Base-by-base conservation (phyloP, 2,329 filamentous ascomycete genomes). In the Samsoniella hepiali region DNA sequence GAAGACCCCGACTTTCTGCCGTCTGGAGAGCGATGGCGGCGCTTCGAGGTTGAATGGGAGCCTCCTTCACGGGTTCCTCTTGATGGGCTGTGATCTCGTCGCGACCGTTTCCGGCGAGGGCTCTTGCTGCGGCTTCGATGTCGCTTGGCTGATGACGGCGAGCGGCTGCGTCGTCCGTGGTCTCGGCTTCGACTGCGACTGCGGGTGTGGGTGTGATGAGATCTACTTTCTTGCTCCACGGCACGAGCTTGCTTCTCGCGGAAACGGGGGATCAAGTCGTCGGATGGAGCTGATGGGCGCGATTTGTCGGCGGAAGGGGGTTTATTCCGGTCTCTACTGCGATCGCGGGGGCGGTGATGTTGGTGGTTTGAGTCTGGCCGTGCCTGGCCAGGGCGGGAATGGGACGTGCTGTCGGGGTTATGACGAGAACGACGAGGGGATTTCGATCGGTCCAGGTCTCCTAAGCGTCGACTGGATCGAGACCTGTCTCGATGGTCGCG, bases 111-210 rank as follows among this genome's bases (percentile, higher is more conserved):
- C 32, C 76, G 73, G 57, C 74, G 75, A 38, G 74, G 69, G 2
- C 79, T 75, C n/a, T 70, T 76, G 55, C 77, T 81, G 58, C 74
- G 74, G 63, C 75, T 81, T 63, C 79, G 74, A 55, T 75, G 73
- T 58, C 79, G 74, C 67, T 81, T 81, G 42, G 74, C 66, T 6
- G 77, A 75, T 31, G 75, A 70, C 36, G 77, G 74, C 3, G 78
- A 78, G 62, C 72, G 71, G 38, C 68, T 71, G 51, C 68, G 71
- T 34, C 53, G 60, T 42, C 72, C 70, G 57, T 72, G 72, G 40
- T 67, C 70, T 62, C 73, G 74, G 57, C 74, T 74, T 61, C 73
- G 74, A 65, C 74, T 74, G 44, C 70, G 72, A 65, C 60, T 63
- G 51, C 73, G 74, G 56, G 74, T 73, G 57, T 72, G 74, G 65